These are phyloP conservation scores for Trichosporon inkin DNA, from an alignment of 1,284 basidiomycete genomes.

Conservation along the genomic window DNA sequence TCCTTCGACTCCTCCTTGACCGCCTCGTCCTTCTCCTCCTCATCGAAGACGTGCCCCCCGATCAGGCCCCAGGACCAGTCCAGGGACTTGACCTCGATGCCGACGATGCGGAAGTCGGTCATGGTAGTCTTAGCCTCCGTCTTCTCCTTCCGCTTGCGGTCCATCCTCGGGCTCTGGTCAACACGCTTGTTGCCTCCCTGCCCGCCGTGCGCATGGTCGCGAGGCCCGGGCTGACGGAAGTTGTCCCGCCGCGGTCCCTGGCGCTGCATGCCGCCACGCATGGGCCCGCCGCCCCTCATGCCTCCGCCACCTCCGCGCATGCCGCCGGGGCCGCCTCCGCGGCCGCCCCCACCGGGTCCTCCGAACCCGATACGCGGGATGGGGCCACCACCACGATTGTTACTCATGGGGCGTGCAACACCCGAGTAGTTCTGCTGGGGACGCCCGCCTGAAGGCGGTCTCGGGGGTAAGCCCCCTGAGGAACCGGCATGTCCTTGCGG, in stretches of 20 bases:
- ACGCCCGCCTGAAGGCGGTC: conserved; percentile 24
- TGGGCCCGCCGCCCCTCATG: conserved; percentile 55
- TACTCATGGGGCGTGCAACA: conserved; percentile 26
- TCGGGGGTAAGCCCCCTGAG: conserved; percentile 33
- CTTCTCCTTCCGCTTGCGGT: conserved; percentile 34
- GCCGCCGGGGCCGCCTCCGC: conserved; percentile 48
- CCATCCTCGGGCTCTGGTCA: conserved; percentile 14
- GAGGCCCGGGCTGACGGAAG: conserved; percentile 16
- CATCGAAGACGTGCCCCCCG: conserved; percentile 26
- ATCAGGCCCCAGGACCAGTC: conserved; percentile 52
- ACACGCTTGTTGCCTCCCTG: conserved; percentile 7
- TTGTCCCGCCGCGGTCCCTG: conserved; percentile 7
- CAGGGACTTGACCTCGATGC: conserved; percentile 63
- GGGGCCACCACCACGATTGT: conserved; percentile 42
- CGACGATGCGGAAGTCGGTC: conserved; percentile 93
- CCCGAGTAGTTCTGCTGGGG: conserved; percentile 14
- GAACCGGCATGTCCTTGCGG: conserved; percentile 46
- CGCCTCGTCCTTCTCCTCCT: conserved; percentile 23
- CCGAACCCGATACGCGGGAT: conserved; percentile 22
- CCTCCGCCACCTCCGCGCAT: conserved; percentile 53
- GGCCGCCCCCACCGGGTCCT: conserved; percentile 51
- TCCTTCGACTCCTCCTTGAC: conserved; percentile 15
- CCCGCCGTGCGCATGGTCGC: conserved; percentile 12
- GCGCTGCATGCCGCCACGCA: conserved; percentile 18
- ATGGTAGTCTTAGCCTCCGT: conserved; percentile 70